Conservation (phyloP, 768 basidiomycete species). For the Fibroporia radiculosa region DNA sequence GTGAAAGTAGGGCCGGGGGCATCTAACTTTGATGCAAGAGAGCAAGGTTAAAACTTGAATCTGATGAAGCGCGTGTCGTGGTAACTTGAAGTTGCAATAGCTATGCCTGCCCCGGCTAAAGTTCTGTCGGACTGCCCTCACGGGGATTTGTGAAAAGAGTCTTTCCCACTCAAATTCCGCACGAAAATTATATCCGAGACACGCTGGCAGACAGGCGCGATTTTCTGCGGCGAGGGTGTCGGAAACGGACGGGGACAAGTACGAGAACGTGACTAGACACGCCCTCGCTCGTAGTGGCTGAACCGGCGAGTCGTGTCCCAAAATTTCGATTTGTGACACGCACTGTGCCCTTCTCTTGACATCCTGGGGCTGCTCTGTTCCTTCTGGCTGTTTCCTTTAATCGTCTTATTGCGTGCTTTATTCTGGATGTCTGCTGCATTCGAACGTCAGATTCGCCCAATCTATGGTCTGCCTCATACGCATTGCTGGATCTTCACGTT, state of each 20-base stretch:
- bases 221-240: neutral
- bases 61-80: neutral
- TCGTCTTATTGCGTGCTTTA: neutral
- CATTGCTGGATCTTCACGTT: neutral
- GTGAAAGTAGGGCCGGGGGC: slow-evolving; percentile 46
- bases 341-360: slow-evolving; percentile 3
- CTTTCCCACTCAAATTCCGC: neutral
- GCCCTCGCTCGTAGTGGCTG: slow-evolving; percentile 1
- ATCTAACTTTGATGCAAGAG: no score
- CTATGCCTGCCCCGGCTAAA: no score
- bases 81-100: neutral
- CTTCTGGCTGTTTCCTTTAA: neutral
- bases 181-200: neutral
- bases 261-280: slow-evolving; percentile 3
- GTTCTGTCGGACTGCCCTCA: no score
- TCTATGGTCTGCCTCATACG: slow-evolving; percentile 54
- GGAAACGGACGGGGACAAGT: neutral
- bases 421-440: slow-evolving; percentile 47
- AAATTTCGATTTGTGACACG: slow-evolving; percentile 15
- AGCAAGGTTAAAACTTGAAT: neutral
- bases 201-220: neutral
- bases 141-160: no score
- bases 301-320: slow-evolving; percentile 3
- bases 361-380: neutral
- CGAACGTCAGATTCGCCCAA: slow-evolving; percentile 79